Conservation (phyloP, 2,329 filamentous ascomycete genomes). For the Trichophyton benhamiae region DNA sequence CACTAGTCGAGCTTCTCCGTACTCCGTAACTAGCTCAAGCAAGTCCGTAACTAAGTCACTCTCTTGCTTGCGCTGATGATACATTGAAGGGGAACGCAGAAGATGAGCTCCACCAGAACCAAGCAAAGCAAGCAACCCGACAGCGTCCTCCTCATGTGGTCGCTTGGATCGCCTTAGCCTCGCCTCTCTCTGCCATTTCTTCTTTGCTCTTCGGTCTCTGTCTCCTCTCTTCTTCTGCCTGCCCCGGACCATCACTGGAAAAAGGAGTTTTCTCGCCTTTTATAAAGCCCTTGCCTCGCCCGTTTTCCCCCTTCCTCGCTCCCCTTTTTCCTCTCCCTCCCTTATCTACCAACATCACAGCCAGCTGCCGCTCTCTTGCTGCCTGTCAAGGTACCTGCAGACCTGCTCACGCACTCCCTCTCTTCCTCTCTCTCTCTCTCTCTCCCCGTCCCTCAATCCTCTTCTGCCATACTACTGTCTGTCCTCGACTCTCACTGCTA, state of each 20-base stretch:
- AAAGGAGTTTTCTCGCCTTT: neutral
- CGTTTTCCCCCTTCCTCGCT: neutral
- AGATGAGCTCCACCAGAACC: slow-evolving; percentile 2
- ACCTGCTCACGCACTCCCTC: neutral
- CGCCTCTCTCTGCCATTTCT: neutral
- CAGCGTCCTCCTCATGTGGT: neutral
- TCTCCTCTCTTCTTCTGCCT: neutral
- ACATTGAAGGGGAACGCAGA: neutral
- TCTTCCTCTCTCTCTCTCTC: neutral
- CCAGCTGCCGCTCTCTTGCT: neutral
- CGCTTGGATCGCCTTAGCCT: slow-evolving; percentile 5
- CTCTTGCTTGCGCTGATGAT: neutral
- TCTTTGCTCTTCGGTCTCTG: neutral
- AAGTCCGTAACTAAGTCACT: neutral
- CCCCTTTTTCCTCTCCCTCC: neutral
- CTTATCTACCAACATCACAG: too few species aligned
- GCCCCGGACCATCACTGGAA: neutral
- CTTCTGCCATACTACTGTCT: neutral
- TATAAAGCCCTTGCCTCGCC: neutral
- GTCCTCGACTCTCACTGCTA: neutral
- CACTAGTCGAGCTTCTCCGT: neutral
- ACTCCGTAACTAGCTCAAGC: neutral
- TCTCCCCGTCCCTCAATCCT: neutral
- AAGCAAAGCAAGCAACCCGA: neutral
- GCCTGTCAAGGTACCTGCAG: too few species aligned